Base-by-base conservation (phyloP, 1,284 basidiomycete genomes). In the Cryptococcus hybrid region DNA sequence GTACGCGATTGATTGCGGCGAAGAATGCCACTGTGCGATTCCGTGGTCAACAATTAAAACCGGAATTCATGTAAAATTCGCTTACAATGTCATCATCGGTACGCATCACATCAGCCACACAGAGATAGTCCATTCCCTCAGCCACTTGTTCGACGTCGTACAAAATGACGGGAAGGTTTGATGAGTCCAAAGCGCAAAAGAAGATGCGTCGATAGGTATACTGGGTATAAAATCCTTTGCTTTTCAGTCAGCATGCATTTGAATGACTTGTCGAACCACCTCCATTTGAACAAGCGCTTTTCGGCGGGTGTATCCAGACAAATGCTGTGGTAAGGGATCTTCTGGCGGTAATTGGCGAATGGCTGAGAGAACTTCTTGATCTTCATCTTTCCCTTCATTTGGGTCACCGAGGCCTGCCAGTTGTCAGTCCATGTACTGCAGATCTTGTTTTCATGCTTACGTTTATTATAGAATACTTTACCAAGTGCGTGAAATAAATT, bases 401-500 rank as follows among this genome's bases (percentile, higher is more conserved):
- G 76, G 72, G 60, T 78, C 76, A 36, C 59, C 68, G 5, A 76
- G 60, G 1, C 75, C 75, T 77, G 52, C 11, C 52, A 60, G 51
- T 42, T 34, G 9, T 8, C 18, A 18, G 34, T 55, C 15, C 49
- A 49, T 47, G 11, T 5, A 12, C 2, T 47, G 46, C 5, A 11
- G 13, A n/a, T 42, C 15, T 47, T 5, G 11, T 24, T 13, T 9
- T 42, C 3, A 37, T 11, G 78, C 84, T 58, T 57, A 91, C 95
- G 85, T 77, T 98, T 99, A 76, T 96, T 98, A 75, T 95, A 99
- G 51, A 99, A 77, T 2, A 98, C 84, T 77, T 90, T 95, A 5
- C 95, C 96, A 40, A 99, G 80, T 6, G 97, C 80, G 78, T 98
- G 96, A 69, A 98, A 99, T 43, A 99, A 79, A 2, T 85, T 86